Evolutionary conservation across 179 eudicot genomes (phyloP).

Genomic region (Beta corolliflora): DNA sequence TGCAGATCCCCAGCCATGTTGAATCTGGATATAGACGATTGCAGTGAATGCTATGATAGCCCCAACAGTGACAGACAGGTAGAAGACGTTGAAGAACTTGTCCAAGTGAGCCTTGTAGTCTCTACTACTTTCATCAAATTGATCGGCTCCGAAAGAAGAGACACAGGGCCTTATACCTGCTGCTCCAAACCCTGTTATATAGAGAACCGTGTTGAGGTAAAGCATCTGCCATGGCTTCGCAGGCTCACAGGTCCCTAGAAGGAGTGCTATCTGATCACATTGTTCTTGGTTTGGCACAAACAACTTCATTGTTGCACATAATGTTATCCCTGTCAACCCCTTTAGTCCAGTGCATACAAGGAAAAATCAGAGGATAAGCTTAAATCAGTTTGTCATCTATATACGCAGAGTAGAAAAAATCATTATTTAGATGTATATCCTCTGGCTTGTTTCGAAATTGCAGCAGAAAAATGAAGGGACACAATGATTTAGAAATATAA

Average conservation of each 20-base stretch:
- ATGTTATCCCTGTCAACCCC: constrained; percentile 85
- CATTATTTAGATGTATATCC: background rate
- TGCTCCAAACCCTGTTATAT: constrained; percentile 85
- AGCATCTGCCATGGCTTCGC: constrained; percentile 88
- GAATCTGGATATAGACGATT: constrained; percentile 79
- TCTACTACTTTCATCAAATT: constrained; percentile 72
- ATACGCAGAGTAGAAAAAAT: background rate
- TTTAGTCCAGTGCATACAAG: constrained; percentile 18
- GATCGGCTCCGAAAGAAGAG: constrained; percentile 92
- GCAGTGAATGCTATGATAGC: constrained; percentile 88
- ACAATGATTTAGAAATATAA: background rate
- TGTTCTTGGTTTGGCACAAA: constrained; percentile 74
- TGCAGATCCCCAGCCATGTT: constrained; percentile 85
- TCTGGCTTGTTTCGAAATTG: background rate
- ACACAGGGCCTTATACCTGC: constrained; percentile 95
- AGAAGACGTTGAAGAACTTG: constrained; percentile 83
- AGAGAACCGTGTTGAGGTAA: constrained; percentile 62
- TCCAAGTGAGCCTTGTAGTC: constrained; percentile 75
- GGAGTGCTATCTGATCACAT: constrained; percentile 63
- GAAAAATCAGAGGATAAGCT: background rate
- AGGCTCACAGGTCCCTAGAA: constrained; percentile 70
- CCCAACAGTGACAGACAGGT: constrained; percentile 77
- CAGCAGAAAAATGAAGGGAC: background rate
- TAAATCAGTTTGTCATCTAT: background rate
- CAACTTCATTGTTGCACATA: constrained; percentile 63